Percentiles rank a stretch among this genome's conserved stretches.
Conservation (phyloP, 805 yeast species). For the Ogataea siamensis region DNA sequence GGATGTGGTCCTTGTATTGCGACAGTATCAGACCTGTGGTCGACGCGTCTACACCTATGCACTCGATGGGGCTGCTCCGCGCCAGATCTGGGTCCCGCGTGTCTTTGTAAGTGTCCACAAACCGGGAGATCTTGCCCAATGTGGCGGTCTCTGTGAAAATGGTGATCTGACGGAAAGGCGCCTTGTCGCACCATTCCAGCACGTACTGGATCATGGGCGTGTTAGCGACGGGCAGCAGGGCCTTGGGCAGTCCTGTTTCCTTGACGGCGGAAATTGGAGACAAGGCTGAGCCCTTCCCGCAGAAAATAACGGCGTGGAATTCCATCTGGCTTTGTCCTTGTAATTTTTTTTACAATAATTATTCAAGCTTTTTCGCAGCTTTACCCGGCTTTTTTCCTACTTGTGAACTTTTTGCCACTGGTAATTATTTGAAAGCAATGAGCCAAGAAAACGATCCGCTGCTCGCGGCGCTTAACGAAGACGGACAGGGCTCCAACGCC, state of each 20-base stretch:
- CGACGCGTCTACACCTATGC: constrained; percentile 44
- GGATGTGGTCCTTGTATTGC: constrained; percentile 42
- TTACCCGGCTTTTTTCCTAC: constrained; percentile 14
- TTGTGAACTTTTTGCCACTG: constrained; percentile 15
- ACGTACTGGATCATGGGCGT: constrained; percentile 85
- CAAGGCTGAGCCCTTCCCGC: constrained; percentile 79
- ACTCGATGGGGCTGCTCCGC: constrained; percentile 37
- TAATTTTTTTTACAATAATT: constrained; percentile 1
- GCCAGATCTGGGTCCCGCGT: constrained; percentile 37
- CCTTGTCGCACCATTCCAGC: constrained; percentile 89
- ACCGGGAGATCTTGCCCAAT: constrained; percentile 44
- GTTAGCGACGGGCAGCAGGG: constrained; percentile 86
- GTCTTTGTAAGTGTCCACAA: constrained; percentile 46
- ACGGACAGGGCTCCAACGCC: constrained; percentile 17
- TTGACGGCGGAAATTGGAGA: constrained; percentile 67
- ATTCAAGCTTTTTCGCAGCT: not conserved
- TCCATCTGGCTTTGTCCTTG: constrained; percentile 48
- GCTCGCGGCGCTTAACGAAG: constrained; percentile 59
- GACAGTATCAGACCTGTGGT: constrained; percentile 64
- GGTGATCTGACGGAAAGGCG: constrained; percentile 69
- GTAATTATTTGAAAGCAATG: constrained; percentile 20
- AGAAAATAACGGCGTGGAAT: constrained; percentile 84
- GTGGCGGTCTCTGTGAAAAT: constrained; percentile 53
- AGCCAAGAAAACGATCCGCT: constrained; percentile 69
- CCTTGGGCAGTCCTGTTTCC: constrained; percentile 72